A percentile compares a stretch with the other conserved stretches of the same genome.
Conservation (phyloP, 768 basidiomycete species). For the Dictyophora rubrovolvata region DNA sequence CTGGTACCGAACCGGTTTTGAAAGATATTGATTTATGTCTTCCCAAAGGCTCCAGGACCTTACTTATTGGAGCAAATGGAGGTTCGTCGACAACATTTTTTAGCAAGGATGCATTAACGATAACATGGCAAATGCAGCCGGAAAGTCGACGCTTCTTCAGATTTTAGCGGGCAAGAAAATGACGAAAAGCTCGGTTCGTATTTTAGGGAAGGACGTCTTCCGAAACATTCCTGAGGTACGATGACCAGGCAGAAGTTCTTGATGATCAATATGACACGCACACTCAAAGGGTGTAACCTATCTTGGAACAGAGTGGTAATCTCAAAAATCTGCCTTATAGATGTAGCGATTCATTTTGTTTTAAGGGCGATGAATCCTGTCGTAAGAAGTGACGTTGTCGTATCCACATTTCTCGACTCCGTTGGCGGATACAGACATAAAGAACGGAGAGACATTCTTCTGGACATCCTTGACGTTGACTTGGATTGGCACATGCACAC, state of each 20-base stretch:
- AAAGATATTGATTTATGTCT: conserved; percentile 55
- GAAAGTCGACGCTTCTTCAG: conserved; percentile 93
- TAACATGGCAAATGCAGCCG: conserved; percentile 36
- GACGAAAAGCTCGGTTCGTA: conserved; percentile 39
- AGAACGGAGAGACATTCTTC: conserved; percentile 70
- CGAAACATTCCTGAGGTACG: conserved; percentile 56
- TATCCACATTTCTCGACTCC: conserved; percentile 91
- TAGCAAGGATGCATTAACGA: not conserved
- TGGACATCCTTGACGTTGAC: conserved; percentile 91
- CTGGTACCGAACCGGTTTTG: conserved; percentile 41
- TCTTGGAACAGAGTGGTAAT: conserved; percentile 89
- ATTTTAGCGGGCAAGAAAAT: conserved; percentile 88
- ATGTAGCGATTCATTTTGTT: not conserved
- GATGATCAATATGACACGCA: conserved; percentile 10
- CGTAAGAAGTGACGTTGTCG: conserved; percentile 84
- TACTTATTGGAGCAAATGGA: conserved; percentile 91
- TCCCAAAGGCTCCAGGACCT: conserved; percentile 66
- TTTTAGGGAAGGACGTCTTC: conserved; percentile 83
- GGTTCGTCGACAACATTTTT: conserved; percentile 40
- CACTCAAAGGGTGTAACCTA: conserved; percentile 56
- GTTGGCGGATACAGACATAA: conserved; percentile 95
- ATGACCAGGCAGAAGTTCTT: not conserved
- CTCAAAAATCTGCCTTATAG: conserved; percentile 6
- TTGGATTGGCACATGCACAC: conserved; percentile 93
- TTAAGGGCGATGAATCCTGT: conserved; percentile 95